Conservation (phyloP, 2,329 filamentous ascomycete species). For the Colletotrichum simmondsii region DNA sequence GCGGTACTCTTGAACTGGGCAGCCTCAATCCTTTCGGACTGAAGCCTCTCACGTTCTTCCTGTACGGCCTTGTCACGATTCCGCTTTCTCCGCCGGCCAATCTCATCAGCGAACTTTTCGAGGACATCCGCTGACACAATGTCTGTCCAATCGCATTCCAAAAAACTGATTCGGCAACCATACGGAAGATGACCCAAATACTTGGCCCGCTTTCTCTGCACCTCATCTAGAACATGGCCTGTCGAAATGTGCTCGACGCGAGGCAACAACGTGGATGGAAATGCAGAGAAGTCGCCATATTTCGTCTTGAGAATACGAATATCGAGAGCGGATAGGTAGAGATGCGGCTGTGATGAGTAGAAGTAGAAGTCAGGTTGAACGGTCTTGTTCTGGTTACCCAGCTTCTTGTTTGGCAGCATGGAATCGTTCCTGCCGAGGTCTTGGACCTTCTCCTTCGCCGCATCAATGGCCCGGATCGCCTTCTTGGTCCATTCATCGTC, state of each 20-base stretch:
- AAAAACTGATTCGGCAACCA: conserved; percentile 90
- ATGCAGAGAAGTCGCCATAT: conserved; percentile 83
- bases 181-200: conserved; percentile 88
- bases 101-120: conserved; percentile 80
- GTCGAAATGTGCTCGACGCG: conserved; percentile 90
- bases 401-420: conserved; percentile 32
- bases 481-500: conserved; percentile 93
- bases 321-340: conserved; percentile 90
- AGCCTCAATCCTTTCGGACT: conserved; percentile 84
- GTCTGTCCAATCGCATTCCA: conserved; percentile 96
- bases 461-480: conserved; percentile 78
- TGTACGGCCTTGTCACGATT: conserved; percentile 86
- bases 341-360: conserved; percentile 87
- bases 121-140: conserved; percentile 81
- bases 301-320: conserved; percentile 92
- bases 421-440: conserved; percentile 51
- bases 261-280: conserved; percentile 87
- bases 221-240: conserved; percentile 88
- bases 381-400: conserved; percentile 19
- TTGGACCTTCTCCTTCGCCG: conserved; percentile 78
- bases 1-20: conserved; percentile 69
- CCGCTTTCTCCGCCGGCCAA: conserved; percentile 78
- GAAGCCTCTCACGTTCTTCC: conserved; percentile 85
- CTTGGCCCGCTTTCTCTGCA: conserved; percentile 83
- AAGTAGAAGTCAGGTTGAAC: conserved; percentile 76